phyloP scores from a whole-genome alignment of 2,329 filamentous ascomycete species.

The Microascus cirrosus region DNA sequence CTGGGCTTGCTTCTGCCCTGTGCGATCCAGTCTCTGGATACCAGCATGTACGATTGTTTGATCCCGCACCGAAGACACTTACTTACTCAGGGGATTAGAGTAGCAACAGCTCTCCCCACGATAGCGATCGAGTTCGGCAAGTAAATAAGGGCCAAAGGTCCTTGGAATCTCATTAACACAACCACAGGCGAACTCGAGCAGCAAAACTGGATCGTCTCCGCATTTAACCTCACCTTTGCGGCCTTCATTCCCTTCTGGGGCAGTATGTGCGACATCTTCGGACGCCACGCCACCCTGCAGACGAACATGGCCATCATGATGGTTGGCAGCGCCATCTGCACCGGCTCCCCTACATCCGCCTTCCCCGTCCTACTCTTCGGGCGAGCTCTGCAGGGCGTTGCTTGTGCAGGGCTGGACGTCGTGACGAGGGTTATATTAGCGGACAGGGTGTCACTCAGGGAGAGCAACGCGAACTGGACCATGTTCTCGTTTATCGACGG shows the following conservation, averaged over 20 bases:
- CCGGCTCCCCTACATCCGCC: conserved; percentile 37
- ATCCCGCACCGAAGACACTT: not conserved
- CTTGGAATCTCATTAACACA: not conserved
- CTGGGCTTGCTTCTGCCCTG: conserved; percentile 48
- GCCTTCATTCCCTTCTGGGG: conserved; percentile 57
- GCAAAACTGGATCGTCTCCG: conserved; percentile 59
- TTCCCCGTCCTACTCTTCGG: conserved; percentile 53
- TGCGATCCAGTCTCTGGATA: conserved; percentile 50
- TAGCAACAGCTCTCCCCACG: conserved; percentile 2
- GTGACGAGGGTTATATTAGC: conserved; percentile 52
- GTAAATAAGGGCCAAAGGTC: not conserved
- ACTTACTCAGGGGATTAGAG: not conserved
- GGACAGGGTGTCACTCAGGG: conserved; percentile 49
- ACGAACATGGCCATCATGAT: conserved; percentile 44
- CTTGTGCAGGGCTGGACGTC: conserved; percentile 50
- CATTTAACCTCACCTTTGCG: conserved; percentile 56
- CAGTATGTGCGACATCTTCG: conserved; percentile 54
- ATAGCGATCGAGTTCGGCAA: not conserved
- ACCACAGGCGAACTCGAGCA: conserved; percentile 14
- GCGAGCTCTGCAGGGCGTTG: conserved; percentile 50
- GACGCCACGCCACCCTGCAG: conserved; percentile 48
- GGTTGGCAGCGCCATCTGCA: conserved; percentile 50
- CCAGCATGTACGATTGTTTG: conserved; percentile 37
- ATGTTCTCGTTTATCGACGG: conserved; percentile 50
- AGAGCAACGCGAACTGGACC: conserved; percentile 52